Evolutionary conservation across 2,329 filamentous ascomycete species (phyloP), one percentile per base, ranked within the genome.

Genomic region (Cyclaneusma minus): DNA sequence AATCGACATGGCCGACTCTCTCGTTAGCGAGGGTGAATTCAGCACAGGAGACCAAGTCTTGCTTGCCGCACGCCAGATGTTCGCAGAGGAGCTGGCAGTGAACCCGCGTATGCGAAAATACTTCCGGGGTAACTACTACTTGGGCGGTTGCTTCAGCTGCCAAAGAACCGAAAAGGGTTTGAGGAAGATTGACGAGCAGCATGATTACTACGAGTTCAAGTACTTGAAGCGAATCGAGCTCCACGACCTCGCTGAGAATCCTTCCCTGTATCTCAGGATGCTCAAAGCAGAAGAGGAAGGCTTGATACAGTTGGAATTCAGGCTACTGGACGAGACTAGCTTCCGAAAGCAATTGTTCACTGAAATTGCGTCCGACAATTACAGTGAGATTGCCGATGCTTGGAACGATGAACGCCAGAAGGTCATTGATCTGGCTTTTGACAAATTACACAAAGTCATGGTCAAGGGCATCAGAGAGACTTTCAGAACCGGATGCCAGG

Each of bases 181-280:
- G 28, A 79, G 81, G 30, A 81, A 82, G 44, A 95, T 98, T 39
- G 85, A 93, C 41, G 87, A 95, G 34, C 74, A 89, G 13, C 85
- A 95, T 44, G 83, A 84, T 0, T 95, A 91, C 51, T 95, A 95
- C 48, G 89, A 95, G 51, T 82, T 98, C 58, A 93, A 98, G 52
- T 98, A 98, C 42, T 63, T 98, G 12, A 73, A 83, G 36, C 84
- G 89, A 41, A 85, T 94, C 51, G 80, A 81, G 6, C 78, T 94
- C 34, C 60, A 62, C 21, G 79, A 89, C 38, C 68, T 95, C 32
- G 78, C 83, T 3, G 70, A 73, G 27, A 74, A 80, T 28, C 89
- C 89, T 2, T 85, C 94, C 37, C 61, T 93, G 14, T 98, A 89
- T 48, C 58, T 98, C 29, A 87, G 91, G 54, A 98, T 98, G 89